Base-by-base conservation (phyloP, 106 monocot species). In the Dioscorea alata region DNA sequence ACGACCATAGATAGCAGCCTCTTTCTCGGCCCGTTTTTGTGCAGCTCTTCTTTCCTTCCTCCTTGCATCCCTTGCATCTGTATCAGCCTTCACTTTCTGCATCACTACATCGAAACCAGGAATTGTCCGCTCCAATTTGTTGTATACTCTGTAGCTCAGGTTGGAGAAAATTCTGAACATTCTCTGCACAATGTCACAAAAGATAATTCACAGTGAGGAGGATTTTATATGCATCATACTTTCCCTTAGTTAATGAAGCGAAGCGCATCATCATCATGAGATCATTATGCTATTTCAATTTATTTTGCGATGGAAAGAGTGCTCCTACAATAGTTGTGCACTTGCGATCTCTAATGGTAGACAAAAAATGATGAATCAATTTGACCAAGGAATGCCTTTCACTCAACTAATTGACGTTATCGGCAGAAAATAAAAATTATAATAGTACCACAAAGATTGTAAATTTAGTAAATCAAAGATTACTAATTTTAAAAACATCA, bases 21-120 rank as follows among this genome's bases (percentile, higher is more conserved):
- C 78, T 28, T 66, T 65, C 48, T 79, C 80, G 6, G 85, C 80
- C 59, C 24, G 70, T 57, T 76, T 78, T 42, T 81, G 24, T 16
- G 72, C 86, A 16, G 63, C 83, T 67, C 81, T 81, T 60, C 50
- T 81, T 33, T 65, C 71, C 65, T 67, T 79, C 13, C 81, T 72
- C 28, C 57, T 62, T 15, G 34, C 69, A 42, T 33, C 69, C 22
- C 76, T 78, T 25, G 75, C 81, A 8, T 48, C 67, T 50, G 63
- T 13, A 34, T 86, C 73, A 3, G 60, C 77, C 0, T 31, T 69
- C 53, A 92, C 82, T 75, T 83, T 92, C 64, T 85, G 71, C 82
- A 85, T 81, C 56, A 88, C 78, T 53, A 28, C 35, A 69, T 69
- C 65, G 21, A 85, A 88, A 19, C 91, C 91, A 19, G 91, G 91